Conservation (phyloP, 352 stramenopile genomes). For the Phytopythium sindhum region DNA sequence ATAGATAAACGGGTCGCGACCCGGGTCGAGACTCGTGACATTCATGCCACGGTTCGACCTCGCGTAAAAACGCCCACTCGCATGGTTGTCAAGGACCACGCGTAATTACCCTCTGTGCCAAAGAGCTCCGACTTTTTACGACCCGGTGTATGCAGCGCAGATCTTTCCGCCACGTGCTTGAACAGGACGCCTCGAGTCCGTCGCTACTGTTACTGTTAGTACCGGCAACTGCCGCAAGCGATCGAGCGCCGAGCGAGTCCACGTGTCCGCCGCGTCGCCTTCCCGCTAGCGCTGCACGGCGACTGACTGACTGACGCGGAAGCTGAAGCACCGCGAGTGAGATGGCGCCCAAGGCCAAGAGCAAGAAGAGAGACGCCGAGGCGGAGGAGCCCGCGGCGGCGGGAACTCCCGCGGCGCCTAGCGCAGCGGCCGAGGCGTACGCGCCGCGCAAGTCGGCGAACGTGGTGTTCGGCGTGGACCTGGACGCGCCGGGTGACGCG, state of each 20-base stretch:
- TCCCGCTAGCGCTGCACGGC: background rate
- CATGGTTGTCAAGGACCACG: background rate
- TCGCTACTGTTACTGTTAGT: too few species aligned
- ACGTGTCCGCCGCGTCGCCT: background rate
- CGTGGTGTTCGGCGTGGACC: conserved; percentile 62
- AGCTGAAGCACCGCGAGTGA: too few species aligned
- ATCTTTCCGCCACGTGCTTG: conserved; percentile 8
- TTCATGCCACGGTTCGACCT: background rate
- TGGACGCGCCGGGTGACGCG: conserved; percentile 48
- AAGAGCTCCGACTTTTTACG: background rate
- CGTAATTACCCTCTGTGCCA: background rate
- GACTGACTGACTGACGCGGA: too few species aligned
- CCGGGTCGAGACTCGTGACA: background rate
- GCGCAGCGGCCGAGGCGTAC: conserved; percentile 10
- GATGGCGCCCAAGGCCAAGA: conserved; percentile 62
- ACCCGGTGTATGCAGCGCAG: background rate
- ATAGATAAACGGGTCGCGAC: background rate
- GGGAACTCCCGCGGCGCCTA: conserved; percentile 3
- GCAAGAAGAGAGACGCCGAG: conserved; percentile 39
- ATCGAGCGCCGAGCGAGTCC: background rate
- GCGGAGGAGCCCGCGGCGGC: conserved; percentile 5
- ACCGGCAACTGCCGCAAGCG: too few species aligned
- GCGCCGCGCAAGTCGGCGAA: conserved; percentile 7
- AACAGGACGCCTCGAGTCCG: conserved; percentile 6
- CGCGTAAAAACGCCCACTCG: background rate